Evolutionary conservation across 1,284 basidiomycete genomes (phyloP), one percentile per base, ranked within the genome.

Genomic region (Taiwanofungus camphoratus): DNA sequence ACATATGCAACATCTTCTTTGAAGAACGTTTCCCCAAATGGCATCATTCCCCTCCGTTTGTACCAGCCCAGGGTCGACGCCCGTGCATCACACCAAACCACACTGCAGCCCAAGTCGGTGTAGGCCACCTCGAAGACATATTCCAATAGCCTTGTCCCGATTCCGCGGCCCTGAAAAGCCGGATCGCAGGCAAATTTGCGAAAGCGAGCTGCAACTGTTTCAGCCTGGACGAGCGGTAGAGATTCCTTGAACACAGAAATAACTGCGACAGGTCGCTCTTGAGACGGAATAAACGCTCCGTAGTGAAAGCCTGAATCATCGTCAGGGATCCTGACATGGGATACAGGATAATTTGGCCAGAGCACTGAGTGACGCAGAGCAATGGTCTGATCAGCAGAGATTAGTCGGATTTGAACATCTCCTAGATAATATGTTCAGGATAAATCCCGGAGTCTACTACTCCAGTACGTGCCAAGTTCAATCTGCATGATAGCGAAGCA

Each of bases 61-160:
- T 79, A 82, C 77, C 78, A 82, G 23, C 45, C 60, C 19, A 61
- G 52, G 16, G 63, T 70, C 16, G 67, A 62, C 37, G 62, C 51
- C 47, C 78, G 61, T 7, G 77, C 78, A 54, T 81, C 77, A 58
- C 76, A 81, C 77, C 77, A 82, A 4, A 76, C 58, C 11, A 70
- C 52, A 2, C 45, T 50, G 15, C 64, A 70, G 12, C 62, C 61
- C 36, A 70, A 51, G 36, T 71, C 61, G 11, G 58, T 52, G 46
- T 54, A 58, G 19, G 69, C 70, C 20, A 64, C 57, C n/a, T 59
- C 56, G 46, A 70, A 61, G 6, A 66, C 64, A 50, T 70, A 62
- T 19, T 53, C 46, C 36, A 82, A 61, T 29, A 79, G 62, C 39
- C 54, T 58, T 16, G 73, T 71, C 18, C 77, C 77, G 45, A 82